phyloP scores from a whole-genome alignment of 2,329 filamentous ascomycete species.

The Aspergillus pseudonomiae region DNA sequence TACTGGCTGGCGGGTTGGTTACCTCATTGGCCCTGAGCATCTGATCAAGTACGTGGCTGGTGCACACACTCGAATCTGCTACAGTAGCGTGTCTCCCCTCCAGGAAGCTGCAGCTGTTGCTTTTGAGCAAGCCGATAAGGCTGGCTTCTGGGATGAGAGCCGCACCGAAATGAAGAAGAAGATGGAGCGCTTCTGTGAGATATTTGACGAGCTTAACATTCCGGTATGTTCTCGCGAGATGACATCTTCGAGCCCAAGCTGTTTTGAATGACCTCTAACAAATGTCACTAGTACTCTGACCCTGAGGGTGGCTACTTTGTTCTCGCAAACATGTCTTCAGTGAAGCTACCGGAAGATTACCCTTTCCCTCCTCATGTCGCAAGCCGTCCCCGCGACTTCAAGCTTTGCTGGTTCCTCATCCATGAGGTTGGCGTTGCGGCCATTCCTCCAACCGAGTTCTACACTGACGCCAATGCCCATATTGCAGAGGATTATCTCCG shows the following conservation, averaged over 20 bases:
- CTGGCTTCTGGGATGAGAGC: slow-evolving; percentile 85
- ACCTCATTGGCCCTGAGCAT: slow-evolving; percentile 86
- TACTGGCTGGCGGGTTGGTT: slow-evolving; percentile 95
- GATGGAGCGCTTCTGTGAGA: slow-evolving; percentile 80
- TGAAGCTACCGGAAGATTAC: slow-evolving; percentile 81
- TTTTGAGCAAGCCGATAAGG: slow-evolving; percentile 83
- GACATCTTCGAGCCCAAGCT: not conserved
- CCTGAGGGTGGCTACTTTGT: slow-evolving; percentile 98
- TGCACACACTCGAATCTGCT: slow-evolving; percentile 95
- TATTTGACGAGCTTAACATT: slow-evolving; percentile 74
- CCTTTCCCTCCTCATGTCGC: slow-evolving; percentile 88
- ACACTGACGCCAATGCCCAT: slow-evolving; percentile 79
- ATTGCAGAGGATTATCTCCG: slow-evolving; percentile 91
- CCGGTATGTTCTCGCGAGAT: slow-evolving; percentile 49
- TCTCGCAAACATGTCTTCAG: slow-evolving; percentile 87
- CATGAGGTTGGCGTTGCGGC: slow-evolving; percentile 94
- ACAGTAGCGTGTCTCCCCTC: slow-evolving; percentile 86
- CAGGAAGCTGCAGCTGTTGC: slow-evolving; percentile 94
- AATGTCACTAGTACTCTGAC: slow-evolving; percentile 67
- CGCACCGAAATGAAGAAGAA: slow-evolving; percentile 88
- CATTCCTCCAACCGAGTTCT: slow-evolving; percentile 96
- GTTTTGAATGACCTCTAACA: not conserved
- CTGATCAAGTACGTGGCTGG: slow-evolving; percentile 89
- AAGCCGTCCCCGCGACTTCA: slow-evolving; percentile 85
- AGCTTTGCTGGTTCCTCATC: slow-evolving; percentile 94